Percentiles rank a stretch among this genome's conserved stretches.
Evolutionary conservation across 306 rosid genomes (phyloP).

Genomic region (Heteromeles arbutifolia): DNA sequence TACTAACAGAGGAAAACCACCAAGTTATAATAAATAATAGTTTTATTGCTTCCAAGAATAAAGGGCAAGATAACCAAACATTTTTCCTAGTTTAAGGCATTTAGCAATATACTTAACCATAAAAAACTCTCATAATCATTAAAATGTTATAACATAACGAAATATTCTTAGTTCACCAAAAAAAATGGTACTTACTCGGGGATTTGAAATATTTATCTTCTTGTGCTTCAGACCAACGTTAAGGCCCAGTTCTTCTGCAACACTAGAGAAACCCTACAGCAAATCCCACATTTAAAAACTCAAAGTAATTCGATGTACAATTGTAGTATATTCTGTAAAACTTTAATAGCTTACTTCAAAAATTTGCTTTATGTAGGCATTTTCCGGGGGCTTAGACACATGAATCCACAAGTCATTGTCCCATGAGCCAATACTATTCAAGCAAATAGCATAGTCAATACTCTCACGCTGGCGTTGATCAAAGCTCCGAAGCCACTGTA

Average conservation of each 20-base stretch:
- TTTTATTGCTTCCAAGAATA: not conserved
- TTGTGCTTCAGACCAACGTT: conserved; percentile 84
- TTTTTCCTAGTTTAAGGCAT: not conserved
- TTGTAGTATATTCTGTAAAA: not conserved
- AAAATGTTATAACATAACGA: not conserved
- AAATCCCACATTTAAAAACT: conserved; percentile 21
- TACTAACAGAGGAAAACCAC: not conserved
- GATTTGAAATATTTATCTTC: conserved; percentile 93
- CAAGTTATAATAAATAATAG: not conserved
- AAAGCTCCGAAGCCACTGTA: conserved; percentile 94
- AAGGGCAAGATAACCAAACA: not conserved
- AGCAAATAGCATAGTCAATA: conserved; percentile 91
- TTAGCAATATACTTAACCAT: not conserved
- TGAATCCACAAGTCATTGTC: conserved; percentile 87
- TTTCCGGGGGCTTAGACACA: conserved; percentile 97
- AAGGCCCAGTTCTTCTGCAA: conserved; percentile 78
- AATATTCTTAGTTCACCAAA: not conserved
- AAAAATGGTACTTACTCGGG: conserved; percentile 63
- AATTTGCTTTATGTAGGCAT: conserved; percentile 82
- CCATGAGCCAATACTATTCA: conserved; percentile 92
- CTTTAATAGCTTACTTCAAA: conserved; percentile 55
- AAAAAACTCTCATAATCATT: not conserved
- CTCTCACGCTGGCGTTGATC: conserved; percentile 95
- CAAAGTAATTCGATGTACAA: conserved; percentile 7
- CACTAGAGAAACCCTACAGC: conserved; percentile 78